These are phyloP conservation scores for Panaeolus cyanescens DNA, from an alignment of 768 basidiomycete species.

Conservation along the genomic window DNA sequence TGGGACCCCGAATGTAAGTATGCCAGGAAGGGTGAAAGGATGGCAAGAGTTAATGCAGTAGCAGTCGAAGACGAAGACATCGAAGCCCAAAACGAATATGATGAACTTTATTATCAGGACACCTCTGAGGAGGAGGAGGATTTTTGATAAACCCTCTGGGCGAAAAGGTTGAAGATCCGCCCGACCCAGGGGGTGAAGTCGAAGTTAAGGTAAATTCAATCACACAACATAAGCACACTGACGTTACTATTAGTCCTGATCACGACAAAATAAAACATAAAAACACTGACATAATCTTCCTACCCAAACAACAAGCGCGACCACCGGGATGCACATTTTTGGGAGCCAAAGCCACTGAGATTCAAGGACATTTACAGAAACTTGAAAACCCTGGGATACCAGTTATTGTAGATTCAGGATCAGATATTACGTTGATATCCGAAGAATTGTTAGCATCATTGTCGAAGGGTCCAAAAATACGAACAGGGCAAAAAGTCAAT, in stretches of 20 bases:
- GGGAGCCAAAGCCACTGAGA: conserved; percentile 27
- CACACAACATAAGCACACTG: too few relatives aligned
- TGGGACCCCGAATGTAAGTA: conserved; percentile 36
- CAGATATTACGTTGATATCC: conserved; percentile 36
- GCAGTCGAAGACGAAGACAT: conserved; percentile 8
- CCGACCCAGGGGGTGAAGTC: conserved; percentile 17
- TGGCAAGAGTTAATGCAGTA: conserved; percentile 21
- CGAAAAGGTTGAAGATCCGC: conserved; percentile 5
- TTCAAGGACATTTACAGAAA: not conserved
- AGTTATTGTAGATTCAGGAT: conserved; percentile 31
- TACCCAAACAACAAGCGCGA: conserved; percentile 14
- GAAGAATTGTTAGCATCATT: conserved; percentile 20
- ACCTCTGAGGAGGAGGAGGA: conserved; percentile 12
- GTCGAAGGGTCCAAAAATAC: conserved; percentile 27
- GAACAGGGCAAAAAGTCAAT: conserved; percentile 27
- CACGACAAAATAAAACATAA: conserved; percentile 5
- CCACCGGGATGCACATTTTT: conserved; percentile 34
- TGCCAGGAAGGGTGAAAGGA: conserved; percentile 9
- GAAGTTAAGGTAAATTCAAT: not conserved
- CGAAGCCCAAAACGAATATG: conserved; percentile 26
- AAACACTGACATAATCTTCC: not conserved
- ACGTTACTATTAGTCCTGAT: too few relatives aligned
- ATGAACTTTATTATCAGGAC: conserved; percentile 23
- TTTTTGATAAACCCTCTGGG: not conserved
- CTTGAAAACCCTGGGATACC: not conserved